Conservation (phyloP, 768 basidiomycete species). For the Boletus subparvulus region DNA sequence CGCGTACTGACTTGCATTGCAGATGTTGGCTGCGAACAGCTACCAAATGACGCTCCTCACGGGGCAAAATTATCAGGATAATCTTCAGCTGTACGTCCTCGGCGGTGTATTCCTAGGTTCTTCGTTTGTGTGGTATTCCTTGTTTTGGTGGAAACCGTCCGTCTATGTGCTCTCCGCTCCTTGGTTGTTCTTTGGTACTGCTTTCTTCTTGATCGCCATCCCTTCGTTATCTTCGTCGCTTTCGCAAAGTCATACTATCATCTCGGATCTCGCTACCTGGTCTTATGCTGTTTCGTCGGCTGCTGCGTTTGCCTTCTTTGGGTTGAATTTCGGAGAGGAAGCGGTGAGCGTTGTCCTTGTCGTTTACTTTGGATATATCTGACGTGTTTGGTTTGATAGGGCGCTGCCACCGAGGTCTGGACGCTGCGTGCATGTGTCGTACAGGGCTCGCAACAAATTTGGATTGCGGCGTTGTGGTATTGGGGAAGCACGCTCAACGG, state of each 20-base stretch:
- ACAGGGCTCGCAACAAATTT: constrained; percentile 93
- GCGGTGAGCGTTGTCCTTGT: constrained; percentile 52
- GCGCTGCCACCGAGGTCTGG: constrained; percentile 95
- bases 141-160: constrained; percentile 88
- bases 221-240: constrained; percentile 70
- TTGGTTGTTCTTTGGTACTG: constrained; percentile 89
- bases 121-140: constrained; percentile 83
- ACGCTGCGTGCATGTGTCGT: constrained; percentile 87
- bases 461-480: constrained; percentile 95
- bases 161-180: constrained; percentile 83
- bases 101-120: constrained; percentile 84
- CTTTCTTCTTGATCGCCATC: constrained; percentile 88
- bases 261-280: constrained; percentile 85
- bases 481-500: constrained; percentile 85
- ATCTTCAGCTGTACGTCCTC: constrained; percentile 86
- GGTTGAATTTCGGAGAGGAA: constrained; percentile 96
- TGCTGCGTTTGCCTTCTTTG: constrained; percentile 91
- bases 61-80: constrained; percentile 79
- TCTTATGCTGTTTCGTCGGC: constrained; percentile 90
- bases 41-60: constrained; percentile 93
- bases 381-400: constrained; percentile 40
- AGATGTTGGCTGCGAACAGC: constrained; percentile 89
- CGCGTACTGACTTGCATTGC: constrained; percentile 1
- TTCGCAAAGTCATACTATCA: constrained; percentile 56
- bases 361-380: constrained; percentile 2